Evolutionary conservation across 2,329 filamentous ascomycete genomes (phyloP).

Genomic region (Trichoderma pleuroti): DNA sequence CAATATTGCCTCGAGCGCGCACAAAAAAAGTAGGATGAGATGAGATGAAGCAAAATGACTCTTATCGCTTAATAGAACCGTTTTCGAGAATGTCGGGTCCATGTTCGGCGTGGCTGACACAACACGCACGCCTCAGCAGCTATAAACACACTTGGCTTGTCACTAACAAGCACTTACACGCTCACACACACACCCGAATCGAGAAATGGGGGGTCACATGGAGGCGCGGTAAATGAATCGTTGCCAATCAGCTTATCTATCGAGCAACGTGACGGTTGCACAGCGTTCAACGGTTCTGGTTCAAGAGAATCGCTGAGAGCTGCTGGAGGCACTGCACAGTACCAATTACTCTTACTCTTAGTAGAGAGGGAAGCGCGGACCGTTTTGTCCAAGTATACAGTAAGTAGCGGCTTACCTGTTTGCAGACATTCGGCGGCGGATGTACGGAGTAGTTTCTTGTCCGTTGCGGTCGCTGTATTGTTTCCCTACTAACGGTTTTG

Average conservation of each 20-base stretch:
- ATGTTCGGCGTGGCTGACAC: conserved; percentile 9
- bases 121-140: not conserved
- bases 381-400: not conserved
- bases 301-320: not conserved
- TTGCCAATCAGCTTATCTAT: conserved; percentile 16
- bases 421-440: not conserved
- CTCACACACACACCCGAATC: not conserved
- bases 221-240: not conserved
- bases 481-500: not conserved
- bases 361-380: not conserved
- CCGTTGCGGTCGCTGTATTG: not conserved
- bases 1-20: not conserved
- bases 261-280: conserved; percentile 17
- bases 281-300: not conserved
- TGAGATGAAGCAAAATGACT: not conserved
- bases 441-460: not conserved
- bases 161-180: conserved; percentile 13
- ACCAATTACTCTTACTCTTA: not conserved
- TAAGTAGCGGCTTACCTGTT: not conserved
- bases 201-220: conserved; percentile 10
- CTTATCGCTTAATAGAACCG: not conserved
- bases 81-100: conserved; percentile 2
- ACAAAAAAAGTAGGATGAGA: not conserved
- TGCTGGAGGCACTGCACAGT: not conserved
- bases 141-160: not conserved